Percentiles rank a stretch among this genome's conserved stretches.
Conservation (phyloP, 805 yeast species). For the Candida odintsovae region DNA sequence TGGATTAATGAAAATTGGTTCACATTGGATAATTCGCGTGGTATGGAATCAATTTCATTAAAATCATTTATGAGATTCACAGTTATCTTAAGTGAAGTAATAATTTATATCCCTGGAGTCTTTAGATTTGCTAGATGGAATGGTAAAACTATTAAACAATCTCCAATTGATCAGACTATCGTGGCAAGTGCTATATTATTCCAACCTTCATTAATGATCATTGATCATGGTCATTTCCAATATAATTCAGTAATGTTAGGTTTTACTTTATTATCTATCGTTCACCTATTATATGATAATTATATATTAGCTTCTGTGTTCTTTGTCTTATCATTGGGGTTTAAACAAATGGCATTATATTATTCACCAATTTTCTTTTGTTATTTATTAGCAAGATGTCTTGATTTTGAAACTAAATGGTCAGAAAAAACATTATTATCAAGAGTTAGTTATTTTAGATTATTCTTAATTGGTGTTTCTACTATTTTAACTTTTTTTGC, state of each 20-base stretch:
- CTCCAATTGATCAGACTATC: slow-evolving; percentile 70
- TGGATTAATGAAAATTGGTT: slow-evolving; percentile 71
- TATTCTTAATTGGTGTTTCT: slow-evolving; percentile 57
- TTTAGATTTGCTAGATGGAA: slow-evolving; percentile 64
- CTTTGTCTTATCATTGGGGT: slow-evolving; percentile 72
- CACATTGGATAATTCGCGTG: slow-evolving; percentile 64
- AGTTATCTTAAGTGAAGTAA: slow-evolving; percentile 66
- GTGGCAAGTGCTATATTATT: slow-evolving; percentile 74
- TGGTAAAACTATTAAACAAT: slow-evolving; percentile 51
- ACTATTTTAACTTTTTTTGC: slow-evolving; percentile 49
- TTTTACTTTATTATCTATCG: slow-evolving; percentile 61
- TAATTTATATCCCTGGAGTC: slow-evolving; percentile 76
- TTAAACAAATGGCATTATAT: slow-evolving; percentile 94
- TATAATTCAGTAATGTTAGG: slow-evolving; percentile 95
- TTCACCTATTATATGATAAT: slow-evolving; percentile 57
- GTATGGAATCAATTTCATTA: slow-evolving; percentile 58
- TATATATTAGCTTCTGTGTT: slow-evolving; percentile 64
- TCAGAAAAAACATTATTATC: slow-evolving; percentile 23
- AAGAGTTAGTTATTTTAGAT: slow-evolving; percentile 47
- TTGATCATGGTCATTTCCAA: slow-evolving; percentile 98
- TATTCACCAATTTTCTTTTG: slow-evolving; percentile 87
- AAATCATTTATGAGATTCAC: slow-evolving; percentile 84
- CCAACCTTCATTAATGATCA: slow-evolving; percentile 76
- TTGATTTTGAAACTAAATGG: slow-evolving; percentile 16
- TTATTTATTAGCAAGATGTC: slow-evolving; percentile 56